phyloP scores from a whole-genome alignment of 1,139 yeast genomes.

The Lizanozyma gosingica region DNA sequence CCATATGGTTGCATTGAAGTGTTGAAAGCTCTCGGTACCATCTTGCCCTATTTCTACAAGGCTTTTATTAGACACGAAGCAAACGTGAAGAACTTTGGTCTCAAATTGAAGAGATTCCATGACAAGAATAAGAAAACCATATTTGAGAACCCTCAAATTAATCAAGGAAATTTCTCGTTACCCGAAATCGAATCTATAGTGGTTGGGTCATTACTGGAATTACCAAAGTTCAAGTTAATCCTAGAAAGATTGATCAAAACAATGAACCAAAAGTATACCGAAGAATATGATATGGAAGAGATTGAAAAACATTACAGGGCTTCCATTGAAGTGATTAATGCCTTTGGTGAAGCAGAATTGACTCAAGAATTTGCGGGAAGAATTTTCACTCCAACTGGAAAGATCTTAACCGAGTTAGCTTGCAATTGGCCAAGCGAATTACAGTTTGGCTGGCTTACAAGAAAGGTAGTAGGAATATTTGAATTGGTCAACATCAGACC shows the following conservation, averaged over 20 bases:
- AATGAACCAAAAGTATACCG: conserved; percentile 9
- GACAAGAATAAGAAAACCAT: conserved; percentile 38
- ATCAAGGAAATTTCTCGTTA: conserved; percentile 37
- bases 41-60: conserved; percentile 83
- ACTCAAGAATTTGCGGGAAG: conserved; percentile 44
- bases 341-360: conserved; percentile 58
- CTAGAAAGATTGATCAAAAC: conserved; percentile 43
- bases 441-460: conserved; percentile 80
- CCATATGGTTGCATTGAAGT: conserved; percentile 68
- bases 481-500: conserved; percentile 36
- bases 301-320: conserved; percentile 39
- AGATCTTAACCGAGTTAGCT: conserved; percentile 75
- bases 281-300: conserved; percentile 4
- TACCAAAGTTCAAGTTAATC: conserved; percentile 62
- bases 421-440: conserved; percentile 80
- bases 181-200: conserved; percentile 61
- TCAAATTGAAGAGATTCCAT: conserved; percentile 36
- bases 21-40: conserved; percentile 66
- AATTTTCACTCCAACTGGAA: conserved; percentile 87
- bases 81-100: conserved; percentile 31
- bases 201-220: conserved; percentile 56
- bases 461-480: conserved; percentile 78
- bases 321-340: conserved; percentile 62
- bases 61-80: conserved; percentile 94
- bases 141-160: conserved; percentile 24